Evolutionary conservation across 768 basidiomycete genomes (phyloP), one percentile per base, ranked within the genome.

Genomic region (Chalciporus chontae): DNA sequence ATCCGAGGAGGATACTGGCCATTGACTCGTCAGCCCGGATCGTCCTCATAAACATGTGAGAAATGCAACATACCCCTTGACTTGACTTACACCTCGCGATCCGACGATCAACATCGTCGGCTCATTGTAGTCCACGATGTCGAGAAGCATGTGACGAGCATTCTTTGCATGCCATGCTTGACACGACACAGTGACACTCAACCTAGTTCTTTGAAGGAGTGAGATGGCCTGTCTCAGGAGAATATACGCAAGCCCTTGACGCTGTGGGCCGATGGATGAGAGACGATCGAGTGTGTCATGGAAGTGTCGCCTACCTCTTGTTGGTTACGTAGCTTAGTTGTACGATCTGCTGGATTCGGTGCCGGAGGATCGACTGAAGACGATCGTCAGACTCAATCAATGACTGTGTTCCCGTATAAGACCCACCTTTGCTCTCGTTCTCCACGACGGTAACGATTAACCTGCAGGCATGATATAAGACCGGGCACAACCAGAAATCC

Each of bases 121-220:
- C 50, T 92, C 84, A 32, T 84, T 73, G 62, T 88, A 80, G 60
- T 97, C 94, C 21, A 95, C 85, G 45, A 97, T 80, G 59, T 94
- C 89, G 80, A 95, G 72, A 19, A 95, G 71, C 85, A 94, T 94
- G 62, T 94, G 91, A 19, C 91, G 72, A 1, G 87, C 77, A 63
- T 94, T 94, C 74, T 95, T 96, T n/a, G 94, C 92, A 57, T 98
- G 94, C 81, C 94, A 89, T 24, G 94, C 94, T 70, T 98, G 94
- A 67, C 95, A 98, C 4, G 83, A 76, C 34, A 98, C 81, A 0
- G 82, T 84, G 24, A 96, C 89, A 53, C 97, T 84, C 48, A 98
- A 73, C 50, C 77, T 80, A 0, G 96, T 99, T 19, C 96, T 85
- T 68, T 96, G 93, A 32, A 99, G 76, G 14, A 98, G 77, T 11